Evolutionary conservation across 768 basidiomycete species (phyloP).

Genomic region (Mycena olivaceomarginata): DNA sequence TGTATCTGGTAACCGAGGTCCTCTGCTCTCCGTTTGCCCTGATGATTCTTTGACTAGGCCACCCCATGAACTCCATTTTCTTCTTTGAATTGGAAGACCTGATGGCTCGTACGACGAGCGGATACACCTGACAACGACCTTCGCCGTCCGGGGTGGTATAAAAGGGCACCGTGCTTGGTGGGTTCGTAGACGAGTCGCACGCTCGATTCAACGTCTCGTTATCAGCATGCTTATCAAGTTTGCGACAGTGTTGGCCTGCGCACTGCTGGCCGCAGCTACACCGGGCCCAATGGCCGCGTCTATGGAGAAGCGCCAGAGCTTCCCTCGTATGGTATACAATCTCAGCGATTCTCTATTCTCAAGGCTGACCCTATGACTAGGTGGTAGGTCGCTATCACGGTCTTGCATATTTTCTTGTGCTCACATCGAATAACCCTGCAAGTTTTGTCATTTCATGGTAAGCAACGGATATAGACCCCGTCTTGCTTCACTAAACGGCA

Average conservation of each 20-base stretch:
- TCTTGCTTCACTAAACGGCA: neutral
- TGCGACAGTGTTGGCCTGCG: constrained; percentile 19
- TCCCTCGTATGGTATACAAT: constrained; percentile 19
- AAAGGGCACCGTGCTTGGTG: neutral
- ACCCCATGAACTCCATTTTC: neutral
- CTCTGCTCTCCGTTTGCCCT: no score
- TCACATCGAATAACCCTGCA: neutral
- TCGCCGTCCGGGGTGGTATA: neutral
- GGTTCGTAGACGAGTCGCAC: neutral
- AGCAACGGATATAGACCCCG: neutral
- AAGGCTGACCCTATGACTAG: constrained; percentile 15
- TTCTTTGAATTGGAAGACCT: constrained; percentile 1
- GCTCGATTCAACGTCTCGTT: neutral
- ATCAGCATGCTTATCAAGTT: constrained; percentile 13
- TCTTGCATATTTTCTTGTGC: neutral
- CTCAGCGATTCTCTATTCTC: neutral
- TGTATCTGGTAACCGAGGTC: no score
- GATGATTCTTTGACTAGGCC: no score
- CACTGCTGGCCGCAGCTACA: constrained; percentile 17
- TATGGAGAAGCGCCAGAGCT: constrained; percentile 25
- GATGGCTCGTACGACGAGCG: neutral
- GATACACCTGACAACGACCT: neutral
- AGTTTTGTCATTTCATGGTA: constrained; percentile 39
- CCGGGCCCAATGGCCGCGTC: constrained; percentile 19
- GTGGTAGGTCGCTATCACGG: constrained; percentile 15